Conservation (phyloP, 768 basidiomycete species). For the Tulasnella sp. region DNA sequence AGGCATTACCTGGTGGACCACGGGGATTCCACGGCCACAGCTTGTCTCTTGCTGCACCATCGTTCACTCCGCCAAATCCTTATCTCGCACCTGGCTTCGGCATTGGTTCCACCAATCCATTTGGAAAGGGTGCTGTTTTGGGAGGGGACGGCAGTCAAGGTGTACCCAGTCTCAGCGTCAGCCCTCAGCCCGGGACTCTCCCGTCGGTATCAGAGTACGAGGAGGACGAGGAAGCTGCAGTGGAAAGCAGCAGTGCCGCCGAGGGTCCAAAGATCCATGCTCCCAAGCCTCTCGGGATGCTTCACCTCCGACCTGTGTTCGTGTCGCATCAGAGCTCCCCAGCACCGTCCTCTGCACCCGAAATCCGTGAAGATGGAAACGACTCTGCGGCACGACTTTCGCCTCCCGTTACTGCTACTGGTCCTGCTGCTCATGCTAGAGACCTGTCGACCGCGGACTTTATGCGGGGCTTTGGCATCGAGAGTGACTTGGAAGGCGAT, state of each 20-base stretch:
- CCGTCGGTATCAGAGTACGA: constrained; percentile 20
- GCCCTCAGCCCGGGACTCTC: constrained; percentile 13
- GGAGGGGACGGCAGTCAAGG: constrained; percentile 32
- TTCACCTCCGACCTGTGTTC: constrained; percentile 16
- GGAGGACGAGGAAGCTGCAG: constrained; percentile 17
- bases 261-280: constrained; percentile 18
- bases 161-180: constrained; percentile 10
- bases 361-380: neutral
- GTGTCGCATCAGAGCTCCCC: constrained; percentile 17
- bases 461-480: constrained; percentile 68
- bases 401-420: constrained; percentile 37
- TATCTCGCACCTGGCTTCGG: constrained; percentile 29
- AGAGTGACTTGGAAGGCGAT: constrained; percentile 52
- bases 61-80: constrained; percentile 35
- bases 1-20: neutral
- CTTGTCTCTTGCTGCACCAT: constrained; percentile 56
- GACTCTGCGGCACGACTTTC: neutral
- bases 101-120: constrained; percentile 52
- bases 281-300: constrained; percentile 16
- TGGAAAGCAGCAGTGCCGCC: constrained; percentile 5
- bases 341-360: neutral
- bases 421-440: constrained; percentile 44
- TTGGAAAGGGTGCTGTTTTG: constrained; percentile 49
- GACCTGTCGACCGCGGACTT: constrained; percentile 60
- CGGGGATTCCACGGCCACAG: constrained; percentile 53